Conservation (phyloP, 2,329 filamentous ascomycete genomes). For the Escovopsis weberi region DNA sequence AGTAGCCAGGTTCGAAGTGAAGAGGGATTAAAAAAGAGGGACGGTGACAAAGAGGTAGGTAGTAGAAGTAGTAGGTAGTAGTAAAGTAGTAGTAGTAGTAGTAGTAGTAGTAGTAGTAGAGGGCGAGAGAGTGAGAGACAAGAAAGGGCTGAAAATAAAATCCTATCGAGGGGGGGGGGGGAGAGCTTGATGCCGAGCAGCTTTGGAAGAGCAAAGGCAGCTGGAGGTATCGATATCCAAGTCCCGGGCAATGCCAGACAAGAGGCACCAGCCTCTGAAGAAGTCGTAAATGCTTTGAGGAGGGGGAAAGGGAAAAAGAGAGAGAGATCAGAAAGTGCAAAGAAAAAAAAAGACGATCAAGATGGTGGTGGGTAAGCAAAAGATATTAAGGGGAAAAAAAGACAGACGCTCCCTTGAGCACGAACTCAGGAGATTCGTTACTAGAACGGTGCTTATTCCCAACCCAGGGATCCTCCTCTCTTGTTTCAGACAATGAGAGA, state of each 20-base stretch:
- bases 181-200: constrained; percentile 5
- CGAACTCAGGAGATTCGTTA: constrained; percentile 6
- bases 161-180: constrained; percentile 1
- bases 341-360: constrained; percentile 3
- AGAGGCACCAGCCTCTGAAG: constrained; percentile 19
- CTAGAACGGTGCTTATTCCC: neutral
- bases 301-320: constrained; percentile 8
- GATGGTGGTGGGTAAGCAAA: constrained; percentile 9
- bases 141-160: constrained; percentile 1
- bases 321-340: neutral
- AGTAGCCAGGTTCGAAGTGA: no score
- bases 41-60: no score
- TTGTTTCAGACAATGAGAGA: constrained; percentile 6
- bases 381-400: constrained; percentile 11
- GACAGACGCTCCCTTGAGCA: constrained; percentile 6
- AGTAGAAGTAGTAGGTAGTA: constrained; percentile 1
- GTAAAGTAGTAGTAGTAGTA: neutral
- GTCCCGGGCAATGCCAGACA: constrained; percentile 12
- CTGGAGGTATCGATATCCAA: neutral
- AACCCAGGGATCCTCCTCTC: constrained; percentile 1
- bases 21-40: no score
- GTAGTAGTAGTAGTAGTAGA: no score
- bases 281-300: constrained; percentile 15
- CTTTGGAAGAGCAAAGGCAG: constrained; percentile 4
- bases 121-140: no score